A percentile compares a stretch with the other conserved stretches of the same genome.
phyloP scores from a whole-genome alignment of 1,139 yeast species.

The Hemisphaericaspora subhashii region DNA sequence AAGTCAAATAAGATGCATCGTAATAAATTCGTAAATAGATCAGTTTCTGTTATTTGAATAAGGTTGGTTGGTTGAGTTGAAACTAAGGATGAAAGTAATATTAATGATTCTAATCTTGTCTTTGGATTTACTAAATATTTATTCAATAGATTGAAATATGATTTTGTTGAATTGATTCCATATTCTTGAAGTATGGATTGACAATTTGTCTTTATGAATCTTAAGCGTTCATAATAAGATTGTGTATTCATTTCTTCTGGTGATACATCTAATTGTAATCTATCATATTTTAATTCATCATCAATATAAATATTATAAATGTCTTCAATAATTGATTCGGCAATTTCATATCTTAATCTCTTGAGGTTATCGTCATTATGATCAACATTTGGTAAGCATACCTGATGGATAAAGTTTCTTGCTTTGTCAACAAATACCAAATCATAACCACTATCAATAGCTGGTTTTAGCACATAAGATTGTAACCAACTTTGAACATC shows the following conservation, averaged over 20 bases:
- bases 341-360: conserved; percentile 23
- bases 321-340: conserved; percentile 26
- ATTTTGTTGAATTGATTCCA: conserved; percentile 34
- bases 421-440: conserved; percentile 41
- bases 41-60: conserved; percentile 33
- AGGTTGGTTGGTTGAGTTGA: conserved; percentile 32
- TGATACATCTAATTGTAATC: conserved; percentile 20
- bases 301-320: conserved; percentile 33
- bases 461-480: conserved; percentile 52
- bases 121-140: conserved; percentile 27
- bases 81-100: conserved; percentile 30
- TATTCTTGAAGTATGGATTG: conserved; percentile 37
- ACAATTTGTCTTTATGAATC: conserved; percentile 51
- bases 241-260: conserved; percentile 27
- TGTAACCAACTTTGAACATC: conserved; percentile 53
- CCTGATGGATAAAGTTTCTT: conserved; percentile 38
- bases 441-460: conserved; percentile 59
- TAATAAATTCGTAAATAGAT: conserved; percentile 42
- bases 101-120: conserved; percentile 36
- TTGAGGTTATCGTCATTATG: conserved; percentile 29
- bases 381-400: conserved; percentile 25
- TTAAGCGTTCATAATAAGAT: conserved; percentile 44
- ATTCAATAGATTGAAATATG: conserved; percentile 35
- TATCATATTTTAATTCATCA: conserved; percentile 15
- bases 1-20: conserved; percentile 46